Conservation (phyloP, 148 eudicot genomes). For the Spergularia bocconei region DNA sequence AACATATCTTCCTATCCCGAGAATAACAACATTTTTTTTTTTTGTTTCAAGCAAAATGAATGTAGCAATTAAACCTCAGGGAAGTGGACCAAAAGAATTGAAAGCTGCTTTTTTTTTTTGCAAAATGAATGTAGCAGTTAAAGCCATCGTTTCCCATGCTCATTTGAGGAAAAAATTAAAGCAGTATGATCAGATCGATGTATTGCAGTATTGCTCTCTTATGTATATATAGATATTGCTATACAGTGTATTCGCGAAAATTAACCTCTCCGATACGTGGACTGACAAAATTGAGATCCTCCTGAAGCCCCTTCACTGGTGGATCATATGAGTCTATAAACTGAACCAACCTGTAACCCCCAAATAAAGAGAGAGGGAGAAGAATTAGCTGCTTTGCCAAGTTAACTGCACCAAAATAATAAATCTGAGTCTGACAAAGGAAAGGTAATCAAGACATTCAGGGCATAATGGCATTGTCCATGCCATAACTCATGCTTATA, state of each 20-base stretch:
- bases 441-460: not conserved
- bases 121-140: too few species aligned
- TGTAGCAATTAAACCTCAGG: not conserved
- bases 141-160: not conserved
- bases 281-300: slow-evolving; percentile 96
- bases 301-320: slow-evolving; percentile 91
- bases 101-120: too few species aligned
- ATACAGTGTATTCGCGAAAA: too few species aligned
- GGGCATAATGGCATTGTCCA: not conserved
- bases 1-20: not conserved
- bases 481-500: not conserved
- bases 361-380: slow-evolving; percentile 12
- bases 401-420: not conserved
- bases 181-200: not conserved
- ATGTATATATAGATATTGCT: too few species aligned
- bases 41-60: not conserved
- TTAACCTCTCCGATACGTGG: slow-evolving; percentile 99
- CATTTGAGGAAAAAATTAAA: not conserved
- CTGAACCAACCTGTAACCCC: slow-evolving; percentile 75
- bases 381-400: slow-evolving; percentile 10
- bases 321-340: slow-evolving; percentile 93
- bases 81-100: too few species aligned
- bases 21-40: not conserved
- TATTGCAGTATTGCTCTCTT: not conserved
- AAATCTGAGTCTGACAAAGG: not conserved